phyloP scores from a whole-genome alignment of 768 basidiomycete species.

The Xerocomus spinulosus region DNA sequence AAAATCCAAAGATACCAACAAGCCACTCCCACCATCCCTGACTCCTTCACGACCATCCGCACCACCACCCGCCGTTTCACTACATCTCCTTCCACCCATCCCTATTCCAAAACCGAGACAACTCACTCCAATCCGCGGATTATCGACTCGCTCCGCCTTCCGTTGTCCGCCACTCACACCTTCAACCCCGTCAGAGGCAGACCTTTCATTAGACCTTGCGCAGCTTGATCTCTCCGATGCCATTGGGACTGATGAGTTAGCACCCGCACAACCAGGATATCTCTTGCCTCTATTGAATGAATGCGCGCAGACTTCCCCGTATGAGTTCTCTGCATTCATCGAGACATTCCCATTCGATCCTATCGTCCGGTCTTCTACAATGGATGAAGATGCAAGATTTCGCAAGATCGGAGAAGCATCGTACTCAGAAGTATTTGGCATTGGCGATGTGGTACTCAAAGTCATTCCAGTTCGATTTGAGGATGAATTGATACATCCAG shows the following conservation, averaged over 20 bases:
- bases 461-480: conserved; percentile 73
- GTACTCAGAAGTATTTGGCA: conserved; percentile 93
- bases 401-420: conserved; percentile 94
- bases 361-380: conserved; percentile 41
- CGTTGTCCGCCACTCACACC: conserved; percentile 48
- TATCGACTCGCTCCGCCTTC: conserved; percentile 31
- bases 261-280: conserved; percentile 44
- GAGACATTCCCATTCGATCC: conserved; percentile 74
- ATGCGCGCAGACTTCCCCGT: conserved; percentile 62
- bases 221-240: conserved; percentile 45
- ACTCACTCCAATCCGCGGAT: conserved; percentile 62
- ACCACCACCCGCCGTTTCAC: background rate
- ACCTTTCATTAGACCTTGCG: conserved; percentile 34
- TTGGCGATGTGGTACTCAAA: conserved; percentile 87
- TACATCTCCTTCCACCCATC: conserved; percentile 7
- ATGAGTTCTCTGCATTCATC: conserved; percentile 82
- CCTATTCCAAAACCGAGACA: conserved; percentile 45
- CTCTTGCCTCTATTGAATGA: conserved; percentile 64
- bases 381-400: conserved; percentile 41
- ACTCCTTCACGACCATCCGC: conserved; percentile 4
- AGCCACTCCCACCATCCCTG: background rate
- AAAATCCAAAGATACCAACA: conserved; percentile 15
- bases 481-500: conserved; percentile 21
- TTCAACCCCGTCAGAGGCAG: conserved; percentile 50
- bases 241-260: conserved; percentile 44